Base-by-base conservation (phyloP, 768 basidiomycete species). In the Russula virescens region DNA sequence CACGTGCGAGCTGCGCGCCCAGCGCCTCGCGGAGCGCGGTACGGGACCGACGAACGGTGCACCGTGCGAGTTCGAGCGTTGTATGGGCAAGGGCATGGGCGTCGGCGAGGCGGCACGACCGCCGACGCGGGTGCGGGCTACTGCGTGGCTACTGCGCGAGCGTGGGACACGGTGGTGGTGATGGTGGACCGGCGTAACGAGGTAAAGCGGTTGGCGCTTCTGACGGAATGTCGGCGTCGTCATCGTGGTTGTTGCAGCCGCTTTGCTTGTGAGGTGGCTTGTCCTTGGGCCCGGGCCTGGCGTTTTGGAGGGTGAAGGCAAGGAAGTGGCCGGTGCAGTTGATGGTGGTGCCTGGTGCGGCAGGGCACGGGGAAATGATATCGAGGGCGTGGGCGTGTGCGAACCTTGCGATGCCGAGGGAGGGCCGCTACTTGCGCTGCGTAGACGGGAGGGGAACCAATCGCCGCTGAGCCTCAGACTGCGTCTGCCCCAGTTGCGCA, bases 1-100 rank as follows among this genome's bases (percentile, higher is more conserved):
- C 50, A 89, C 66, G 75, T 89, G 88, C 3, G 88, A 83, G 0
- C 77, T 85, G 42, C 84, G 76, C 23, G 86, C 87, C 80, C 84
- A 85, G 42, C 78, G 78, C 64, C 79, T 81, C 19, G 81, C 79
- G 0, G 77, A 77, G 58, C 80, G 80, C 55, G 79, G 79, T 6
- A 74, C 75, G 46, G 72, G 71, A 18, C 73, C 74, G 35, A 71
- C 42, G 62, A 72, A 42, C 65, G 65, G 50, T 62, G 64, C 56
- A 43, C 69, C 61, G 21, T 72, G 77, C 3, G 83, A 83, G 63
- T 71, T 79, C n/a, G 80, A 77, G 19, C 80, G 76, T 55, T 78
- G 76, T 18, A 82, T 69, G 56, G 35, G 69, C 69, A 74, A 52
- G 68, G 26, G 5, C 2, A 25, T 26, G 2, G 46, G 38, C 2